Evolutionary conservation across 306 rosid species (phyloP), one percentile per base, ranked within the genome.

Genomic region (Boehmeria nivea): DNA sequence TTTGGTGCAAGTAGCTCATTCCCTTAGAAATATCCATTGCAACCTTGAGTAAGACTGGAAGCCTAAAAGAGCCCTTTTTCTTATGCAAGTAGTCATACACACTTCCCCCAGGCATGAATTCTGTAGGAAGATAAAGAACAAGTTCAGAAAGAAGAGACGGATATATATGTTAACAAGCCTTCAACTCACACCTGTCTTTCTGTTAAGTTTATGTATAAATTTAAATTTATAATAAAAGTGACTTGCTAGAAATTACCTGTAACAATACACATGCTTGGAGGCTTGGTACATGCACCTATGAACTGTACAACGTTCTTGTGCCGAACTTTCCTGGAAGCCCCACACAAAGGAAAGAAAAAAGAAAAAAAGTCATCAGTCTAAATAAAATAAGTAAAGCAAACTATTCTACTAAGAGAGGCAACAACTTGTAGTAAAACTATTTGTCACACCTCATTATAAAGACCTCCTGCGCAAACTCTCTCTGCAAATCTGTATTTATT

Each of bases 291-390:
- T 57, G 96, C 99, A 72, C 96, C 99, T n/a, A 93, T 93, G 78
- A 93, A 93, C 65, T 93, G 99, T 33, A 93, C 99, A 73, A 93
- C 96, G 73, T 93, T 93, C 82, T 88, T 93, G 76, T 93, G 99
- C 51, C 95, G 87, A 71, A 93, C 99, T 78, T 88, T 93, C 85
- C 99, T 93, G 83, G 65, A 77, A 73, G 68, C 60, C 74, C 61
- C 61, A 52, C 56, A 63, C 60, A 6, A 8, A 27, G 11, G 10
- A 20, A 21, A 21, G 38, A 37, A 43, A 24, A 42, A 33, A 31
- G 54, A 27, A 6, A 36, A 5, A 3, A 23, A 7, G 23, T n/a
- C 25, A 1, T 11, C 6, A 15, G 16, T 22, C 19, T 20, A 7
- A 11, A 49, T 2, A 43, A 8, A 17, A 43, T 2, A 43, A 17